Base-by-base conservation (phyloP, 2,329 filamentous ascomycete species). In the Colletotrichum viniferum region DNA sequence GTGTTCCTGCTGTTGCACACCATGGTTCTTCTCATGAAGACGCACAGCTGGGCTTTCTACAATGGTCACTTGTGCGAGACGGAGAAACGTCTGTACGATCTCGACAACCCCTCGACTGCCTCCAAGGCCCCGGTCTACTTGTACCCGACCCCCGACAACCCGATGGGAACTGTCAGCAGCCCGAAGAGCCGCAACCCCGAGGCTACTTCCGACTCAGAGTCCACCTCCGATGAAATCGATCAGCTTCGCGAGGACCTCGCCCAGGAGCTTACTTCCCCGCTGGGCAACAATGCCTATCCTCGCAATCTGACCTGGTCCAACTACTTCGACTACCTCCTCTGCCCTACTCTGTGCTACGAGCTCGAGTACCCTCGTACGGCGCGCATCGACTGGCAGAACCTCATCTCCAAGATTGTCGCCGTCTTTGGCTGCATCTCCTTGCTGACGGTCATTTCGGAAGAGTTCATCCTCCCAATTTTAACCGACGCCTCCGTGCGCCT, bases 11-110 rank as follows among this genome's bases (percentile, higher is more conserved):
- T 96, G 13, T 88, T 99, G 38, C 97, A 99, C 84, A 94, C 96
- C 58, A 92, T 99, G 85, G 94, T 95, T 9, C 89, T 99, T 24
- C 92, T 98, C 66, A 99, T 99, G 97, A 99, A 99, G 88, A 97
- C 98, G 92, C 97, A 99, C 84, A 98, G 96, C 7, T 99, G 98
- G 82, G 94, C 95, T 28, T 99, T 98, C 84, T 99, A 99, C 87
- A 98, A 98, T 80, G 97, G 97, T 13, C 97, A 99, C 84, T 88
- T 99, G 18, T 95, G 94, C 79, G 95, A 97, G 83, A 97, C 95
- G 0, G 92, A 97, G 83, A 93, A 94, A 81, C 93, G 95, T 13
- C 89, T 99, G 14, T 91, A 91, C 71, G 92, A 92, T 55, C 92
- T 99, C 38, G 97, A 99, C 83, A 86, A 91, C 72, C 95, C 96